Base-by-base conservation (phyloP, 805 yeast species). In the Metschnikowia drakensbergensis region DNA sequence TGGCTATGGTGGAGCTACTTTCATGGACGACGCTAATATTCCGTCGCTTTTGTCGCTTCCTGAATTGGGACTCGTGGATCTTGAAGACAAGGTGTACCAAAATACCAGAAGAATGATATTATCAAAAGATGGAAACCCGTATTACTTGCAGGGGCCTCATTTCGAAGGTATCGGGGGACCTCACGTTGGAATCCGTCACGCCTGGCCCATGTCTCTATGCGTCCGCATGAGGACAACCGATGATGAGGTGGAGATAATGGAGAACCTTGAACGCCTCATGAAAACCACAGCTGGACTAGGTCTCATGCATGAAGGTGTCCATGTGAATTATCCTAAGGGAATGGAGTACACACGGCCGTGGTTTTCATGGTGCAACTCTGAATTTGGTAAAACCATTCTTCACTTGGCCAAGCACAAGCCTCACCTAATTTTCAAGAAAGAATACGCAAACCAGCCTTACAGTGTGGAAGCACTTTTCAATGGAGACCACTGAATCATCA, bases 361-460 rank as follows among this genome's bases (percentile, higher is more conserved):
- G 97, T 90, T 90, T 70, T 85, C 96, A 4, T 89, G 97, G 97
- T 86, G 95, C 57, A 89, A 89, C 62, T 82, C 95, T 1, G 96
- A 90, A 65, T 88, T 89, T 68, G 96, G 90, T 22, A 87, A 87
- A 64, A 84, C 95, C 0, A 83, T 89, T n/a, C 63, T 89, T 40
- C 84, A 88, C 58, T 67, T 89, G 52, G 90, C 92, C 2, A 68
- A 75, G 49, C 69, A 86, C 45, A 86, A 85, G 60, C 96, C 96
- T 0, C 79, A 85, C 58, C 67, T 88, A 54, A 77, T 88, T 10
- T 84, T 87, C 58, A 77, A 76, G 39, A 64, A 71, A 2, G 73
- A 74, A 42, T 69, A 55, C 46, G 52, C 63, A 1, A 22, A 51
- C 3, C 48, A 44, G 8, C 60, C 67, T 3, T 72, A 69, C 50